Base-by-base conservation (phyloP, 768 basidiomycete genomes). In the Panaeolus papilionaceus region DNA sequence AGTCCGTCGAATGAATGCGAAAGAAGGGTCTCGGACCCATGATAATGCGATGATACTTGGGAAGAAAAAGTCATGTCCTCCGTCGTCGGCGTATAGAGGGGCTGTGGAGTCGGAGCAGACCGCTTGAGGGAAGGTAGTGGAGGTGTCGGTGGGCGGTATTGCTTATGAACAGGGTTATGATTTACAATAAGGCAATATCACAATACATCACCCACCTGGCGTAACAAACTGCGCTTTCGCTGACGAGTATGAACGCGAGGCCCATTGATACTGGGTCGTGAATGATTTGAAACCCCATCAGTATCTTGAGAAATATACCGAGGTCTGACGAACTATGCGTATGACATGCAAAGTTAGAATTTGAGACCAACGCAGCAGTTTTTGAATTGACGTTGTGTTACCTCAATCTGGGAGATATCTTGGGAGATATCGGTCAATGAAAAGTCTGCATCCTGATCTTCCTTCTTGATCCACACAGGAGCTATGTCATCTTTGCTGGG, bases 121-220 rank as follows among this genome's bases (percentile, higher is more conserved):
- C 62, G 33, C 76, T 39, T 73, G 67, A 38, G 77, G 38, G 77
- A 75, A 20, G 80, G 82, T 28, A 87, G 75, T 33, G 87, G 87
- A 2, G 87, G 87, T 1, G 87, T 88, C 4, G 87, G 87, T 51
- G 87, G 86, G n/a, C 87, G 83, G 73, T 86, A 88, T 39, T 80
- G 75, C 87, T 87, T 65, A 4, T 62, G 16, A 72, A 20, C 38
- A 26, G 38, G 26, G 38, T 37, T 47, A 37, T 5, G 18, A 49
- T 33, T 42, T 16, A 58, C 54, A 28, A 18, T 3, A 37, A 0
- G 11, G 11, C 33, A 0, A 6, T 33, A 37, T 58, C 54, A 58
- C 54, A 58, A 2, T 16, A 16, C 16, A 16, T 14, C 54, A 58
- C 54, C 33, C 54, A 58, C 54, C 33, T 58, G 54, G 28, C 33